These are phyloP conservation scores for Boletus sensibilis DNA, from an alignment of 768 basidiomycete genomes.

Conservation along the genomic window DNA sequence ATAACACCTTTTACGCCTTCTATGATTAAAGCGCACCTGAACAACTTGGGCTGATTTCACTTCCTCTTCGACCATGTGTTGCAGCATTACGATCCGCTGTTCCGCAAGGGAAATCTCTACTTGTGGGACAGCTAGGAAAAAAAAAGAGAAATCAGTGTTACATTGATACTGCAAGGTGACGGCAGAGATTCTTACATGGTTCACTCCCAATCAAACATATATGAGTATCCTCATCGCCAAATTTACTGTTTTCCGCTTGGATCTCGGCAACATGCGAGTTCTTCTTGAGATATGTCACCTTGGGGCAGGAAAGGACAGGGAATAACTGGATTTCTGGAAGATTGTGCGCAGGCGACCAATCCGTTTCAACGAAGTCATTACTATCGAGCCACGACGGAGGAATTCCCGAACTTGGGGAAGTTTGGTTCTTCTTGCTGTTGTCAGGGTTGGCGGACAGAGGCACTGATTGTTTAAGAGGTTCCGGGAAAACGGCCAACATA, in stretches of 20 bases:
- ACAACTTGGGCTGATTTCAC: conserved; percentile 1
- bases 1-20: background rate
- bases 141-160: conserved; percentile 7
- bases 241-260: conserved; percentile 61
- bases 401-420: conserved; percentile 33
- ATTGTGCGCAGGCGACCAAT: conserved; percentile 52
- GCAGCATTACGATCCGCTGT: conserved; percentile 53
- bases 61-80: conserved; percentile 18
- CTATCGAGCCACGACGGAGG: conserved; percentile 68
- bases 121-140: conserved; percentile 51
- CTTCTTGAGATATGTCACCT: conserved; percentile 77
- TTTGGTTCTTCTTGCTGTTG: conserved; percentile 37
- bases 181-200: conserved; percentile 48
- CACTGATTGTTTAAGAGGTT: conserved; percentile 63
- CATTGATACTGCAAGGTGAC: background rate
- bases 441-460: conserved; percentile 47
- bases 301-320: conserved; percentile 74
- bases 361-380: conserved; percentile 81
- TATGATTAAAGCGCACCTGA: conserved; percentile 15
- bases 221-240: conserved; percentile 84
- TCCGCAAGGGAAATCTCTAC: conserved; percentile 63
- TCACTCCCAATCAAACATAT: conserved; percentile 74
- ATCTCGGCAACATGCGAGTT: conserved; percentile 43
- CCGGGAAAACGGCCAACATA: conserved; percentile 73
- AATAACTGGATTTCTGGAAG: conserved; percentile 66